Evolutionary conservation across 768 basidiomycete species (phyloP).

Genomic region (Mycena crocata): DNA sequence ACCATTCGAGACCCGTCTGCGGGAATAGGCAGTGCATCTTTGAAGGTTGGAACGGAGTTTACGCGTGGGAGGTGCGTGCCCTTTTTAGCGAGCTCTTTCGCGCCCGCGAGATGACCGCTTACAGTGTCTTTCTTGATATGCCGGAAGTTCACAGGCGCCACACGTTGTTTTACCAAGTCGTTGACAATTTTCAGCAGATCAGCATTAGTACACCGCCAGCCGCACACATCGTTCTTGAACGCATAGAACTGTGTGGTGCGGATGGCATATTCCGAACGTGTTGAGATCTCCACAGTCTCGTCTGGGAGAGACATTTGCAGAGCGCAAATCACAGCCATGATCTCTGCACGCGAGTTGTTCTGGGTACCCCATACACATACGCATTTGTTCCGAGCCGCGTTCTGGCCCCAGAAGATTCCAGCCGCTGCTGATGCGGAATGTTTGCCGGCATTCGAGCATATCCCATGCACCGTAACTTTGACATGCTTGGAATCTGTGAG

Average conservation of each 20-base stretch:
- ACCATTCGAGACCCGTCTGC: background rate
- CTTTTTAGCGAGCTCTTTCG: background rate
- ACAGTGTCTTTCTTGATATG: background rate
- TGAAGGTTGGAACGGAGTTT: background rate
- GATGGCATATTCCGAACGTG: slow-evolving; percentile 14
- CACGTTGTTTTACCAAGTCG: background rate
- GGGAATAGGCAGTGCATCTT: background rate
- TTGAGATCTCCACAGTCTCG: slow-evolving; percentile 3
- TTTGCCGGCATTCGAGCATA: background rate
- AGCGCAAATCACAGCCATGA: background rate
- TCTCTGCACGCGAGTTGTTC: slow-evolving; percentile 1
- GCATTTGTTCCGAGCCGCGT: background rate
- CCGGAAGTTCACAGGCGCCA: slow-evolving; percentile 4
- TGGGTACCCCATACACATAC: background rate
- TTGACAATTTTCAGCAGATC: slow-evolving; percentile 15
- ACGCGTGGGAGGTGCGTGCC: background rate
- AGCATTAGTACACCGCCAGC: slow-evolving; percentile 15
- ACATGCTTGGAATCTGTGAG: background rate
- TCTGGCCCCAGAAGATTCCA: background rate
- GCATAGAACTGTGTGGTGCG: background rate
- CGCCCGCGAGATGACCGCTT: background rate
- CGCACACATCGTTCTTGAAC: background rate
- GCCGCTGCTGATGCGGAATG: background rate
- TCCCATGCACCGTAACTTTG: slow-evolving; percentile 13
- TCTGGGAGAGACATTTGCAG: background rate